Evolutionary conservation across 768 basidiomycete genomes (phyloP), one percentile per base, ranked within the genome.

Genomic region (Chalciporus sphaerocephalus): DNA sequence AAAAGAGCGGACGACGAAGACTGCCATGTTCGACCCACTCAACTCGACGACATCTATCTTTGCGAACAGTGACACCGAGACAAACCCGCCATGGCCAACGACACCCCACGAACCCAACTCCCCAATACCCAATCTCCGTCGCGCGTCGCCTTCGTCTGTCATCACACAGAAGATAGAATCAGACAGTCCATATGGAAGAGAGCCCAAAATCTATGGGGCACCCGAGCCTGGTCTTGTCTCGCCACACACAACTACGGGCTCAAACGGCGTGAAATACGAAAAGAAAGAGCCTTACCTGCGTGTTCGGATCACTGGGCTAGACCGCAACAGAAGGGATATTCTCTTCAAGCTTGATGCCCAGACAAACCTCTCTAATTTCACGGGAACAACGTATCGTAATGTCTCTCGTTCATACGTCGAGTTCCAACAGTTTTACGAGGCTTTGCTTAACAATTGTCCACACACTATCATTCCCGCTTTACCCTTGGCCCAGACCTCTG

Each of bases 391-490:
- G 41, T 97, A 97, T 62, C 83, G 92, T 53, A 94, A 96, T 63
- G 86, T 97, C 48, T 94, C 92, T 35, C 83, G 96, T 46, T 95
- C 93, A 28, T 98, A 97, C 65, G 68, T 85, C 58, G 96, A 99
- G 65, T 97, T 96, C 66, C 87, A 92, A 62, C 81, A 88, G 52
- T 92, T 98, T 66, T 92, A 93, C 56, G 92, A 96, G 38, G 79
- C 93, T 38, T 77, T 95, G 55, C 79, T 92, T 23, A 79, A 85
- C 57, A 92, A 80, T 66, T 94, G 91, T 63, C 96, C 96, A 0
- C 96, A 98, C 60, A 95, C 94, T 21, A 96, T 99, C 56, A 76
- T 97, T 13, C 92, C 96, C 7, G 96, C 96, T 4, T 76, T 99
- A 12, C 96, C 96, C 1, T 76, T 98, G n/a, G 81, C 94, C 0